Percentiles rank a stretch among this genome's conserved stretches.
phyloP scores from a whole-genome alignment of 768 basidiomycete genomes.

The Fistulinella prunicolor region DNA sequence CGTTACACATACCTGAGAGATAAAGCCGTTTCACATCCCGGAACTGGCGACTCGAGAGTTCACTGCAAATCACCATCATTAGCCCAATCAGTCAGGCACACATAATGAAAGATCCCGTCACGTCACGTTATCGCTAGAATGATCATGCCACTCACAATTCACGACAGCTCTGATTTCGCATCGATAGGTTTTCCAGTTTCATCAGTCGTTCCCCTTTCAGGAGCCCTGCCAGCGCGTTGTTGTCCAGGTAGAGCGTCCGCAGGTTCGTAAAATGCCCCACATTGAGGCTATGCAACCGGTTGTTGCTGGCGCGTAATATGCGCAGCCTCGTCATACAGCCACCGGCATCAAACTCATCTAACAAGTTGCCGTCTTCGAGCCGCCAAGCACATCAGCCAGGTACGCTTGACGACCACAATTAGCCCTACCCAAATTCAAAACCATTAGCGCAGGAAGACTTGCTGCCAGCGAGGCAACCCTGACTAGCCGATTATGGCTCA shows the following conservation, averaged over 20 bases:
- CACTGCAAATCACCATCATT: constrained; percentile 37
- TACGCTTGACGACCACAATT: constrained; percentile 11
- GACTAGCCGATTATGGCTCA: constrained; percentile 71
- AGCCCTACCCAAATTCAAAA: constrained; percentile 80
- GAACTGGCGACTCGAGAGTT: constrained; percentile 59
- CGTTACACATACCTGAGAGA: constrained; percentile 71
- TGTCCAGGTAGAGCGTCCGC: constrained; percentile 91
- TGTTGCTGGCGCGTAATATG: constrained; percentile 83
- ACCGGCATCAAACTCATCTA: constrained; percentile 53
- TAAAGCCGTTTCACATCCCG: constrained; percentile 93
- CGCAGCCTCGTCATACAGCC: constrained; percentile 65
- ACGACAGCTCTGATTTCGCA: constrained; percentile 83
- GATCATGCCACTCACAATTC: constrained; percentile 58
- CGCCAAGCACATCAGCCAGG: constrained; percentile 17
- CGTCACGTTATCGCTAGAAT: constrained; percentile 24
- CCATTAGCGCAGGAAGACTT: constrained; percentile 55
- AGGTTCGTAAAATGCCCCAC: constrained; percentile 62
- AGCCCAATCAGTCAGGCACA: constrained; percentile 35
- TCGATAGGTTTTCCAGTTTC: constrained; percentile 84
- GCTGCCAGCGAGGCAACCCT: constrained; percentile 57
- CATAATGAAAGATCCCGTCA: constrained; percentile 39
- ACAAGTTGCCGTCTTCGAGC: constrained; percentile 65
- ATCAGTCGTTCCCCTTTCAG: constrained; percentile 53
- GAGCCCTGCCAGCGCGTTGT: constrained; percentile 59
- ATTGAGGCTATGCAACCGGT: constrained; percentile 68